Evolutionary conservation across 2,329 filamentous ascomycete species (phyloP).

Genomic region (Monosporascus sp.): DNA sequence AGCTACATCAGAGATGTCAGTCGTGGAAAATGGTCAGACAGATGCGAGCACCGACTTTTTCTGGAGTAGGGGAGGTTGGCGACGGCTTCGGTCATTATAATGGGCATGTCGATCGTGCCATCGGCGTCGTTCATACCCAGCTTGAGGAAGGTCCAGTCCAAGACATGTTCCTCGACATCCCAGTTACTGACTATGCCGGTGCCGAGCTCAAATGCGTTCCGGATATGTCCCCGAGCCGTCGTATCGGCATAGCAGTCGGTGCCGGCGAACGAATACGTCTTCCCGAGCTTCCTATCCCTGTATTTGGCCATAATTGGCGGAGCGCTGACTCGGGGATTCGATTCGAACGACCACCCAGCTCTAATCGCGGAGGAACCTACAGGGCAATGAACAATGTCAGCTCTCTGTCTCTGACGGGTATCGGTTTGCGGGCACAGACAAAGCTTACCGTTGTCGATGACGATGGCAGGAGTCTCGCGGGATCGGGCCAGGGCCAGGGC

Average conservation of each 20-base stretch:
- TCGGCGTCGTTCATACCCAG: conserved; percentile 74
- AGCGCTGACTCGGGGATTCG: conserved; percentile 70
- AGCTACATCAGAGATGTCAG: conserved; percentile 43
- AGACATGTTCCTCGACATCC: conserved; percentile 91
- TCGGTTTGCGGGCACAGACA: neutral
- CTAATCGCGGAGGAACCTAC: conserved; percentile 82
- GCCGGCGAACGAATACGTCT: conserved; percentile 88
- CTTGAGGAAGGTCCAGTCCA: conserved; percentile 95
- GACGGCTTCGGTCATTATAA: conserved; percentile 93
- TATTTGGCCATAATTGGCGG: conserved; percentile 94
- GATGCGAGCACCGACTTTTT: conserved; percentile 60
- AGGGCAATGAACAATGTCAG: conserved; percentile 7
- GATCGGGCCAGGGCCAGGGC: conserved; percentile 52
- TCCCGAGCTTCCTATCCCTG: conserved; percentile 86
- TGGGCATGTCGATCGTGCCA: conserved; percentile 73
- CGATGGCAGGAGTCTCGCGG: conserved; percentile 66
- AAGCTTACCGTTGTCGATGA: conserved; percentile 88
- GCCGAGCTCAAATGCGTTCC: conserved; percentile 85
- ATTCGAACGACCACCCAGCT: conserved; percentile 93
- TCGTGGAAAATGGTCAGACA: neutral
- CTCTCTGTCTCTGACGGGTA: neutral
- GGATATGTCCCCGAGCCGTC: conserved; percentile 82
- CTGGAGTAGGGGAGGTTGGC: conserved; percentile 86
- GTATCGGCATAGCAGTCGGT: conserved; percentile 93
- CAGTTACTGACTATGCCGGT: conserved; percentile 93